A percentile compares a stretch with the other conserved stretches of the same genome.
phyloP scores from a whole-genome alignment of 257 asterid species.

The Petunia axillaris region DNA sequence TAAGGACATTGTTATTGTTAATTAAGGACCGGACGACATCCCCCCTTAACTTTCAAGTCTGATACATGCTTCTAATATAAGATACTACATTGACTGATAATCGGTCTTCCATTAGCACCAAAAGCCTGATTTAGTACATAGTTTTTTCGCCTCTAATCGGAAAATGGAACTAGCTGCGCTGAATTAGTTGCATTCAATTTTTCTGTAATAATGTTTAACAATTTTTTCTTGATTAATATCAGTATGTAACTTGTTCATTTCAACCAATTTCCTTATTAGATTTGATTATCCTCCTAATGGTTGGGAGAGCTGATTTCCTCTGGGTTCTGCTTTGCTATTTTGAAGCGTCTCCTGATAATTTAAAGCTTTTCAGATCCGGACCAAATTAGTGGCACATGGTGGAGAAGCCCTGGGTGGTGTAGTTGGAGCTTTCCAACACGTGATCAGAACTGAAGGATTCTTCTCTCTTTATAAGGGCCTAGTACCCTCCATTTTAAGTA shows the following conservation, averaged over 20 bases:
- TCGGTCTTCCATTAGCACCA: conserved; percentile 4
- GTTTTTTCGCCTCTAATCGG: conserved; percentile 13
- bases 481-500: conserved; percentile 89
- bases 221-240: neutral
- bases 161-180: neutral
- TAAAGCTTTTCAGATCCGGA: conserved; percentile 71
- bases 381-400: conserved; percentile 93
- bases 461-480: conserved; percentile 93
- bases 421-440: conserved; percentile 84
- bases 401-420: conserved; percentile 94
- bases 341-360: neutral
- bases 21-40: neutral
- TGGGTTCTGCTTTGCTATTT: conserved; percentile 19
- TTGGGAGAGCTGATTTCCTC: conserved; percentile 8
- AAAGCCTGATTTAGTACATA: neutral
- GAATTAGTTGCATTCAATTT: conserved; percentile 12
- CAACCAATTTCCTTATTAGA: conserved; percentile 3
- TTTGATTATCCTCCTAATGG: neutral
- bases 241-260: neutral
- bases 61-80: neutral
- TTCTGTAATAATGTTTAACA: conserved; percentile 6
- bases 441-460: conserved; percentile 89
- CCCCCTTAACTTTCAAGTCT: conserved; percentile 13
- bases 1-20: neutral
- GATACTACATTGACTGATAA: neutral